phyloP scores from a whole-genome alignment of 768 basidiomycete species.

The Mycena olivaceomarginata region DNA sequence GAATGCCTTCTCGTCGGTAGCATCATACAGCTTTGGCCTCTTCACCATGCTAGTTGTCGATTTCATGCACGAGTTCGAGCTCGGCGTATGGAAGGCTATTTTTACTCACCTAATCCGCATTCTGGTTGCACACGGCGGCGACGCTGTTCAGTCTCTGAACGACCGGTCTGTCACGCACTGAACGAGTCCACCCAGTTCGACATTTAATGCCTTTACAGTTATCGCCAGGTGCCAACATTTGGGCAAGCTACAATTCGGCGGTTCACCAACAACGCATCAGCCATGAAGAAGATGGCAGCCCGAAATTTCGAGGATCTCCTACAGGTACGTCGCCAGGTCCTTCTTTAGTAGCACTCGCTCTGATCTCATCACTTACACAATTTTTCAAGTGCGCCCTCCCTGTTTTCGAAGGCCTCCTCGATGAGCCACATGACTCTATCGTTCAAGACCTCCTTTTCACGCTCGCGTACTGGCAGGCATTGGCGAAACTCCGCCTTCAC shows the following conservation, averaged over 20 bases:
- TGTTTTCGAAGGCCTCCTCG: slow-evolving; percentile 59
- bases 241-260: slow-evolving; percentile 51
- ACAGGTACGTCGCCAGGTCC: slow-evolving; percentile 49
- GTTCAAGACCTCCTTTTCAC: slow-evolving; percentile 50
- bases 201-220: slow-evolving; percentile 36
- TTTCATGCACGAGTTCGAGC: too few relatives aligned
- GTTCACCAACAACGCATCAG: slow-evolving; percentile 54
- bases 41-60: slow-evolving; percentile 37
- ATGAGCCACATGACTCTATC: slow-evolving; percentile 42
- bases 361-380: background rate
- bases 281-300: slow-evolving; percentile 56
- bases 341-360: background rate
- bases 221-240: slow-evolving; percentile 49
- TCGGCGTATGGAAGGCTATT: too few relatives aligned
- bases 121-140: too few relatives aligned
- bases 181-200: background rate
- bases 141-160: slow-evolving; percentile 44
- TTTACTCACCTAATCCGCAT: too few relatives aligned
- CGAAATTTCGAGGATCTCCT: slow-evolving; percentile 62
- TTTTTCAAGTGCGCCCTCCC: slow-evolving; percentile 58
- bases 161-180: slow-evolving; percentile 43
- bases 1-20: slow-evolving; percentile 53
- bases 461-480: slow-evolving; percentile 58
- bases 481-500: slow-evolving; percentile 35
- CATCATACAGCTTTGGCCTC: slow-evolving; percentile 47